phyloP scores from a whole-genome alignment of 1,139 yeast genomes.

The Candida sp. region DNA sequence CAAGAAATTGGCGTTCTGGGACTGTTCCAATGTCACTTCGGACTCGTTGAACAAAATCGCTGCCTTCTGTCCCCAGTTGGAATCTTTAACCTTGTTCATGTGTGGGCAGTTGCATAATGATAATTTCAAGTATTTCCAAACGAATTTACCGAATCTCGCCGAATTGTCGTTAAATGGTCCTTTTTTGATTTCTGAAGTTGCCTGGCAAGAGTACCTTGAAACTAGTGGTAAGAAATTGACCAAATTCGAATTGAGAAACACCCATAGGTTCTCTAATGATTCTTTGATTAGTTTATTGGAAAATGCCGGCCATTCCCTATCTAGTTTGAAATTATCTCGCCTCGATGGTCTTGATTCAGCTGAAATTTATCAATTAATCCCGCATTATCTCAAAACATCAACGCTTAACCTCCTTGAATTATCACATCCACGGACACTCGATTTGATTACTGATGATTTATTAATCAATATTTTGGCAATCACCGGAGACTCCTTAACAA shows the following conservation, averaged over 20 bases:
- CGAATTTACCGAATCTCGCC: slow-evolving; percentile 53
- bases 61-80: slow-evolving; percentile 73
- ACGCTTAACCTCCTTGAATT: slow-evolving; percentile 59
- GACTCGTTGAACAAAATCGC: slow-evolving; percentile 70
- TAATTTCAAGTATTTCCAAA: slow-evolving; percentile 58
- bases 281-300: slow-evolving; percentile 62
- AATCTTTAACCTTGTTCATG: slow-evolving; percentile 70
- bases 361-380: slow-evolving; percentile 58
- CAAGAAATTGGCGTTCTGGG: slow-evolving; percentile 73
- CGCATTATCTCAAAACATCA: slow-evolving; percentile 51
- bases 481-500: slow-evolving; percentile 58
- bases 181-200: slow-evolving; percentile 67
- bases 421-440: slow-evolving; percentile 63
- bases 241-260: slow-evolving; percentile 65
- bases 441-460: slow-evolving; percentile 69
- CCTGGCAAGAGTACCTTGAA: slow-evolving; percentile 76
- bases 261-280: slow-evolving; percentile 76
- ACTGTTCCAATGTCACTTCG: slow-evolving; percentile 76
- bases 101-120: slow-evolving; percentile 91
- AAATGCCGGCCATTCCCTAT: slow-evolving; percentile 55
- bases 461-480: slow-evolving; percentile 59
- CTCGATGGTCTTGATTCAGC: slow-evolving; percentile 67
- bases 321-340: slow-evolving; percentile 50
- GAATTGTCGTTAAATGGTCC: slow-evolving; percentile 77
- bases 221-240: slow-evolving; percentile 26